Conservation (phyloP, 1,139 yeast genomes). For the Pichia sp. region DNA sequence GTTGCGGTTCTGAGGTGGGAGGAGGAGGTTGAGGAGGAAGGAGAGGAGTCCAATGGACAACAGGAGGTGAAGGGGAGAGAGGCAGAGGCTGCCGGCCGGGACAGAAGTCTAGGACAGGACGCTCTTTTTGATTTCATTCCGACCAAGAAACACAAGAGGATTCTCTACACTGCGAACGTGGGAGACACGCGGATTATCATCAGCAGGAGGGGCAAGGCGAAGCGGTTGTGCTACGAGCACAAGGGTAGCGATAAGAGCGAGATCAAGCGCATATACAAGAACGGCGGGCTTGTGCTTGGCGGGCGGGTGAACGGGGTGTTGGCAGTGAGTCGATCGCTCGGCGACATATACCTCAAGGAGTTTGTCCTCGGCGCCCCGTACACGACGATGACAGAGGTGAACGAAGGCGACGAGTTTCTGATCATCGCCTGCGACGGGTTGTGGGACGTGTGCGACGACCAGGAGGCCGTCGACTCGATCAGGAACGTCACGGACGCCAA, state of each 20-base stretch:
- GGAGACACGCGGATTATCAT: slow-evolving; percentile 89
- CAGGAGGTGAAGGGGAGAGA: background rate
- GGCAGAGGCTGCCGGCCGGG: slow-evolving; percentile 8
- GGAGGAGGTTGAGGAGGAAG: slow-evolving; percentile 35
- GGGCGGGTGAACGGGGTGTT: slow-evolving; percentile 93
- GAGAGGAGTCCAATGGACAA: background rate
- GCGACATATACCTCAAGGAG: slow-evolving; percentile 91
- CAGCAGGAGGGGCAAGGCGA: slow-evolving; percentile 67
- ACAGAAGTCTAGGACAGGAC: background rate
- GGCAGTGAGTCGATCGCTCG: slow-evolving; percentile 91
- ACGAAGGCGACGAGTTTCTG: slow-evolving; percentile 61
- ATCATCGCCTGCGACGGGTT: slow-evolving; percentile 92
- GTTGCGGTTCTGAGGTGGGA: slow-evolving; percentile 93
- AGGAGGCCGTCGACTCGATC: slow-evolving; percentile 71
- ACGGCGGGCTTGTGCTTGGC: slow-evolving; percentile 86
- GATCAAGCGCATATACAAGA: slow-evolving; percentile 63
- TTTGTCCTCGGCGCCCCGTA: slow-evolving; percentile 88
- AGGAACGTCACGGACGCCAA: slow-evolving; percentile 54
- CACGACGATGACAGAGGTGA: slow-evolving; percentile 80
- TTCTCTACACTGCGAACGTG: slow-evolving; percentile 90
- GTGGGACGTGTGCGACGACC: slow-evolving; percentile 89
- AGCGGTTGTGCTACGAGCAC: slow-evolving; percentile 86
- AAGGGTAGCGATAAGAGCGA: slow-evolving; percentile 84
- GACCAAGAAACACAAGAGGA: slow-evolving; percentile 48
- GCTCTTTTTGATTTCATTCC: slow-evolving; percentile 45